Conservation (phyloP, 352 stramenopile species). For the Phytophthora gonapodyides region DNA sequence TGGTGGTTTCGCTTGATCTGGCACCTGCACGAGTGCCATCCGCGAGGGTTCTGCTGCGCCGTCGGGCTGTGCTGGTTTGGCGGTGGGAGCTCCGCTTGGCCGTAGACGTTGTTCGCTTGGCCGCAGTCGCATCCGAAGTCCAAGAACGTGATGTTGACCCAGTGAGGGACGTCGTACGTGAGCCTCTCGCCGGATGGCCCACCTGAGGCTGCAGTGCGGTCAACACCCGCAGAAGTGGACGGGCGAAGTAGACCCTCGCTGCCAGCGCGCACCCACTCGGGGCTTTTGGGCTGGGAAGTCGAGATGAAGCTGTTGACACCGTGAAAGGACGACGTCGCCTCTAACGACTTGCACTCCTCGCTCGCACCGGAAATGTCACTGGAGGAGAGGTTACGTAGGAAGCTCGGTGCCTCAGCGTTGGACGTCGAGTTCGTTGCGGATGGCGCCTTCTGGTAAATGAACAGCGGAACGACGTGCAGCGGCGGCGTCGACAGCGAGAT, state of each 20-base stretch:
- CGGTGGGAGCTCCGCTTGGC: neutral
- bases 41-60: constrained; percentile 14
- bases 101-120: constrained; percentile 9
- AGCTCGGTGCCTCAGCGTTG: constrained; percentile 13
- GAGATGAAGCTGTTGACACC: constrained; percentile 18
- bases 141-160: constrained; percentile 91
- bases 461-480: constrained; percentile 97
- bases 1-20: constrained; percentile 44
- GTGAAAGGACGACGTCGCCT: constrained; percentile 24
- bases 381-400: constrained; percentile 27
- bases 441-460: constrained; percentile 83
- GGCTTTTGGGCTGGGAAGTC: constrained; percentile 29
- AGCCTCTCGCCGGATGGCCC: constrained; percentile 13
- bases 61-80: constrained; percentile 8
- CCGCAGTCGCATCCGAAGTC: constrained; percentile 75
- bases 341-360: constrained; percentile 24
- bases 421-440: constrained; percentile 1
- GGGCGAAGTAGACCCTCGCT: constrained; percentile 17
- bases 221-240: constrained; percentile 12
- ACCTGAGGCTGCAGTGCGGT: neutral
- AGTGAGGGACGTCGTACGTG: constrained; percentile 94
- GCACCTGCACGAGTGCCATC: constrained; percentile 51
- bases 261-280: constrained; percentile 27
- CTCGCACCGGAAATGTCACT: constrained; percentile 17
- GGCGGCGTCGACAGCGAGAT: constrained; percentile 94